Conservation (phyloP, 2,329 filamentous ascomycete genomes). For the Talaromyces amestolkiae region DNA sequence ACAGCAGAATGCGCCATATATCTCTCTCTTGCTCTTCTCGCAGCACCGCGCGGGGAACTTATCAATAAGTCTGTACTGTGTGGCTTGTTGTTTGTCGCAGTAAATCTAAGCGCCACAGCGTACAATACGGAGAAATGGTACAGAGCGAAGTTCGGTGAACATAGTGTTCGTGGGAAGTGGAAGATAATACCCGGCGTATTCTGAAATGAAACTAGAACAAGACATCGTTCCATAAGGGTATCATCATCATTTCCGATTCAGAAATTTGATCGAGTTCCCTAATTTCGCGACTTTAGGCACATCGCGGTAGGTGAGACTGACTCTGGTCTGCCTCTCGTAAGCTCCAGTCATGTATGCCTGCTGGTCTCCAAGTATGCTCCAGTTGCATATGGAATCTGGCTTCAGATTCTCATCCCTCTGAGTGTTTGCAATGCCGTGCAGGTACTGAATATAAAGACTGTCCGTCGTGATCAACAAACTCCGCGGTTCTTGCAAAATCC, state of each 20-base stretch:
- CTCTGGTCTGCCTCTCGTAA: constrained; percentile 51
- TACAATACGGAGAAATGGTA: constrained; percentile 78
- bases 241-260: constrained; percentile 30
- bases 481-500: constrained; percentile 78
- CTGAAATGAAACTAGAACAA: constrained; percentile 23
- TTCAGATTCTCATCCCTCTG: constrained; percentile 64
- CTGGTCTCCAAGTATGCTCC: constrained; percentile 52
- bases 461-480: constrained; percentile 62
- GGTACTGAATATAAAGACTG: constrained; percentile 53
- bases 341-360: constrained; percentile 38
- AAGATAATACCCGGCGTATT: constrained; percentile 66
- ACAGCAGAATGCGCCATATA: constrained; percentile 85
- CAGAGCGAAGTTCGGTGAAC: constrained; percentile 66
- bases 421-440: constrained; percentile 59
- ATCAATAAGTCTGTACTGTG: constrained; percentile 72
- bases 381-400: constrained; percentile 54
- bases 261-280: constrained; percentile 63
- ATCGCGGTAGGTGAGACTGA: constrained; percentile 71
- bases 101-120: constrained; percentile 81
- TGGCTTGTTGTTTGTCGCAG: constrained; percentile 68
- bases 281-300: constrained; percentile 77
- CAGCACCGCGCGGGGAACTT: constrained; percentile 64
- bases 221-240: background rate
- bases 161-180: constrained; percentile 63
- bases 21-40: constrained; percentile 68